phyloP scores from a whole-genome alignment of 345 rosid species.

The Cardamine chenopodiifolia region DNA sequence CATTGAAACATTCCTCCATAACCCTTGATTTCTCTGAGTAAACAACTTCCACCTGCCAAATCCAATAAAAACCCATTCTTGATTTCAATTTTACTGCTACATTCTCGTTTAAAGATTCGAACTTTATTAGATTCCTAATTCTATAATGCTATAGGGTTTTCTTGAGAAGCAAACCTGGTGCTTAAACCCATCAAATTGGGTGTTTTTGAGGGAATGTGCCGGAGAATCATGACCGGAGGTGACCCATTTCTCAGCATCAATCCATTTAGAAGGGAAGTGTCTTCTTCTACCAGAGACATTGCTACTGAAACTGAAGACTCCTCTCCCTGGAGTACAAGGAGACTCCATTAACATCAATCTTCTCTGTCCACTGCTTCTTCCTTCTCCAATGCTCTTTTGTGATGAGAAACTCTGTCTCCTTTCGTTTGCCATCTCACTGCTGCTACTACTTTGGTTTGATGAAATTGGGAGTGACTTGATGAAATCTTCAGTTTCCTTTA shows the following conservation, averaged over 20 bases:
- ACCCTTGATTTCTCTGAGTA: conserved; percentile 72
- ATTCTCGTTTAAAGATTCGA: conserved; percentile 10
- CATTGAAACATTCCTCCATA: conserved; percentile 54
- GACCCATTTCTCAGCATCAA: conserved; percentile 93
- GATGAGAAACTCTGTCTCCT: conserved; percentile 51
- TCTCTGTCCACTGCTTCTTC: conserved; percentile 58
- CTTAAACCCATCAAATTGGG: conserved; percentile 46
- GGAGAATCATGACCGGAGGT: conserved; percentile 71
- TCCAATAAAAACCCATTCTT: background rate
- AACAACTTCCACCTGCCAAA: conserved; percentile 42
- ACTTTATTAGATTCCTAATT: background rate
- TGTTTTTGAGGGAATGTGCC: conserved; percentile 58
- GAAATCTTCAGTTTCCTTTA: conserved; percentile 76
- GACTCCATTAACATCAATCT: conserved; percentile 52
- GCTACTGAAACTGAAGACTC: conserved; percentile 67
- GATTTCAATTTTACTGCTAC: background rate
- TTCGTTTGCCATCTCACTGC: conserved; percentile 36
- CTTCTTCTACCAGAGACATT: conserved; percentile 53
- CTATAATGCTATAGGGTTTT: background rate
- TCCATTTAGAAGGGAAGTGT: conserved; percentile 94
- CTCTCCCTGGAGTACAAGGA: conserved; percentile 84
- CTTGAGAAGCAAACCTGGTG: conserved; percentile 23
- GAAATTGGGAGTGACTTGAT: conserved; percentile 61
- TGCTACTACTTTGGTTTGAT: conserved; percentile 35
- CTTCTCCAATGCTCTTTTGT: conserved; percentile 54